Conservation (phyloP, 257 asterid species). For the Orobanche coerulescens region DNA sequence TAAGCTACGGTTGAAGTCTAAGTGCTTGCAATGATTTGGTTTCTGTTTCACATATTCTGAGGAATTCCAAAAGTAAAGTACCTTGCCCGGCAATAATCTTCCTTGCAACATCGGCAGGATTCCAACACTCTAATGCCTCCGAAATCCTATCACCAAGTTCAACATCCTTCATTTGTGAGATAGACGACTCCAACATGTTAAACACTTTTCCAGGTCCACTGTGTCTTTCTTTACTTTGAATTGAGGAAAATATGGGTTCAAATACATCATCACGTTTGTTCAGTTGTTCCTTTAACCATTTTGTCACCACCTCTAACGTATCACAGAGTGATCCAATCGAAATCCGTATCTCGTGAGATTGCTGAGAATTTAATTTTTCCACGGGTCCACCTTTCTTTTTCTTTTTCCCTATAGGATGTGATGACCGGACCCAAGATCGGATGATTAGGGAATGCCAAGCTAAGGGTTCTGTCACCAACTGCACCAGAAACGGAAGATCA, state of each 20-base stretch:
- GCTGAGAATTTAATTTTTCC: conserved; percentile 42
- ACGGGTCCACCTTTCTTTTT: conserved; percentile 75
- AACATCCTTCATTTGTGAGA: conserved; percentile 31
- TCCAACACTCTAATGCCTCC: conserved; percentile 61
- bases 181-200: conserved; percentile 33
- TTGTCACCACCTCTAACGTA: conserved; percentile 40
- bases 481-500: conserved; percentile 55
- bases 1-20: conserved; percentile 39
- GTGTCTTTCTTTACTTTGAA: conserved; percentile 26
- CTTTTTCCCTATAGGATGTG: conserved; percentile 74
- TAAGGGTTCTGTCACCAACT: conserved; percentile 74
- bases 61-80: conserved; percentile 38
- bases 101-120: conserved; percentile 45
- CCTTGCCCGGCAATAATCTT: conserved; percentile 49
- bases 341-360: conserved; percentile 37
- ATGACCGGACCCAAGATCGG: conserved; percentile 59
- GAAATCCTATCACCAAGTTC: conserved; percentile 56
- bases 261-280: conserved; percentile 35
- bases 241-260: conserved; percentile 41
- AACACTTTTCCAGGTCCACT: conserved; percentile 65
- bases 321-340: conserved; percentile 59
- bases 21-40: conserved; percentile 44
- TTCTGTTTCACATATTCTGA: conserved; percentile 55
- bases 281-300: conserved; percentile 62
- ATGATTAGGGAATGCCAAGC: conserved; percentile 80